Base-by-base conservation (phyloP, 108 stramenopile species). In the Cafeteria roenbergensis region DNA sequence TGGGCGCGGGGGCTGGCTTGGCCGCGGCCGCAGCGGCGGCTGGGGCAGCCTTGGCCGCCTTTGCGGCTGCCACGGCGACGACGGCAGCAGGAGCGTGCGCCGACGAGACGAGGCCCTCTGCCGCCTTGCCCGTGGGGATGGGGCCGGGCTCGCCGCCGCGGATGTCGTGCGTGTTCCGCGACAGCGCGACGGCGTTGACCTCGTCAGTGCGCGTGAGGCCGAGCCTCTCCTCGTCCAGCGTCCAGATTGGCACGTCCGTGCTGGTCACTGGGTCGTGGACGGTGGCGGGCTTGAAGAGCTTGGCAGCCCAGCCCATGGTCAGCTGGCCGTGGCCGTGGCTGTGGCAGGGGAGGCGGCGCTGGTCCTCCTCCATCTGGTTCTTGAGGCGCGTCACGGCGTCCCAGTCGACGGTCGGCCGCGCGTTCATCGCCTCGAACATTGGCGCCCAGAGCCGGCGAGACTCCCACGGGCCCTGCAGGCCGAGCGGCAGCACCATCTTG, bases 391-490 rank as follows among this genome's bases (percentile, higher is more conserved):
- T n/a, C 34, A 61, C 59, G 22, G 9, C 59, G 36, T 27, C 59
- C 59, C 59, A 61, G 22, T 61, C 59, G 17, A 61, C 59, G 17
- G 22, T 32, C 24, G 59, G 59, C n/a, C 59, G 34, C 36, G 24
- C 59, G 29, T 32, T 61, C 22, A 61, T 8, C 34, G n/a, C n/a
- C 22, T 26, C 21, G 24, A 27, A n/a, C 24, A n/a, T 32, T 2
- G 2, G 17, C 22, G 22, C 36, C 59, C 59, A 61, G 17, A 61
- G 30, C 22, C 59, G 59, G 22, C 59, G 17, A 38, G 36, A 37
- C 59, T 61, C 59, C 59, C 59, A 61, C 24, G 59, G 59, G 20
- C 30, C 30, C 59, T 61, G 59, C 37, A 37, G 36, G 17, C 30
- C 22, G 17, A n/a, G 8, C 17, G 59, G 59, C 30, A 61, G 24